Evolutionary conservation across 2,329 filamentous ascomycete species (phyloP).

Genomic region (Neocatenulostroma microsporum): DNA sequence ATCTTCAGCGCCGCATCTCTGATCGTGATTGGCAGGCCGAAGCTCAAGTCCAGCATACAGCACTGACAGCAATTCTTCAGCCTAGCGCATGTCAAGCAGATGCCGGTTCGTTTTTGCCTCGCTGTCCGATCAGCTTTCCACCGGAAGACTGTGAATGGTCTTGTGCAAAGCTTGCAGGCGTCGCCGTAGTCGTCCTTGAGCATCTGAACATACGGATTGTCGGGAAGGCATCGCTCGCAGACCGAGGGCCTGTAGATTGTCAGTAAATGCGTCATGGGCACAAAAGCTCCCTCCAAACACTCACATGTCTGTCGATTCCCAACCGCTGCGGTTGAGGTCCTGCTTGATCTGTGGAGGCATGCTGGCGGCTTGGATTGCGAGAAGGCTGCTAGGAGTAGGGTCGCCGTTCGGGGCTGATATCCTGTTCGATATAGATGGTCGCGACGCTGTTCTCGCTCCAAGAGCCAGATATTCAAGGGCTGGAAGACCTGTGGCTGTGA

Average conservation of each 20-base stretch:
- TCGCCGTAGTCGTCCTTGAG: slow-evolving; percentile 90
- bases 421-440: too few relatives aligned
- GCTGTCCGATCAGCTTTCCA: slow-evolving; percentile 91
- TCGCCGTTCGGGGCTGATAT: too few relatives aligned
- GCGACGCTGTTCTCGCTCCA: too few relatives aligned
- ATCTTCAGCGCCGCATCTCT: slow-evolving; percentile 96
- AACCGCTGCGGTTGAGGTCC: slow-evolving; percentile 88
- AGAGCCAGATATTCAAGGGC: too few relatives aligned
- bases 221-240: slow-evolving; percentile 86
- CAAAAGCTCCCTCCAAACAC: not conserved
- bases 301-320: slow-evolving; percentile 75
- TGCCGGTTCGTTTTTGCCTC: slow-evolving; percentile 86
- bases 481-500: too few relatives aligned
- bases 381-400: too few relatives aligned
- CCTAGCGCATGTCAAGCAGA: slow-evolving; percentile 92
- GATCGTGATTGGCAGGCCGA: slow-evolving; percentile 88
- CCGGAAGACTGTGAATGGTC: slow-evolving; percentile 90
- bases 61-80: slow-evolving; percentile 98
- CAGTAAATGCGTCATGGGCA: not conserved
- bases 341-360: slow-evolving; percentile 95
- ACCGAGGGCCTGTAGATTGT: slow-evolving; percentile 60
- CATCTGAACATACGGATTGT: slow-evolving; percentile 98
- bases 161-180: slow-evolving; percentile 66
- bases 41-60: slow-evolving; percentile 96
- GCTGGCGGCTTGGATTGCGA: slow-evolving; percentile 12